Evolutionary conservation across 495 filamentous ascomycete species (phyloP), one percentile per base, ranked within the genome.

Genomic region (Xylaria palmicola): DNA sequence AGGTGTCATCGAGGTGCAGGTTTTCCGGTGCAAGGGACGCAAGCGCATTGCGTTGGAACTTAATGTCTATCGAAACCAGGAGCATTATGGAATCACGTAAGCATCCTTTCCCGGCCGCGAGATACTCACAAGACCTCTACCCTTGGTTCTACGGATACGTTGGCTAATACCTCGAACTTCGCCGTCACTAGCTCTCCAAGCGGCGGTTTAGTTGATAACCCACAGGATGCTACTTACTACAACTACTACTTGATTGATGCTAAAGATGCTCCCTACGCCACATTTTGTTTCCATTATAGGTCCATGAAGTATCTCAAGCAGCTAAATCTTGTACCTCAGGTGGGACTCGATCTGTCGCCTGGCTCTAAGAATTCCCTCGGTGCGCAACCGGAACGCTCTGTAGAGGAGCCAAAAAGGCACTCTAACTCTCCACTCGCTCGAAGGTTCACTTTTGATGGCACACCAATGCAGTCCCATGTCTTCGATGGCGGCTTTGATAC

Each of bases 281-380:
- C 69, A 0, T 82, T 83, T 55, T 68, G 72, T 39, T 77, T 82
- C 55, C 76, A 83, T 54, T 84, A 84, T 63, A 74, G 81, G 19
- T 77, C 76, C 12, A 75, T 62, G 62, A 62, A 73, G 51, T 64
- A 75, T 43, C 73, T 84, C 29, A 59, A 73, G 30, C 66, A 75
- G 34, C 72, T 79, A 29, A 78, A 74, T 52, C 65, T 80, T 22
- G 65, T 77, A 12, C 66, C 66, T 4, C 52, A 62, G 15, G 19
- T 57, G 36, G 57, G 48, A 22, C 27, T 48, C 29, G 48, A 34
- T 7, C 26, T 41, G 39, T 55, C 59, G 6, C 50, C 59, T 27
- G 40, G 15, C 12, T 36, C 19, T 6, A 55, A 34, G 6, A 37
- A 30, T 13, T 48, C 39, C 12, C 27, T 27, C 15, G 22, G 39